Evolutionary conservation across 768 basidiomycete species (phyloP).

Genomic region (Mycena kentingensis): DNA sequence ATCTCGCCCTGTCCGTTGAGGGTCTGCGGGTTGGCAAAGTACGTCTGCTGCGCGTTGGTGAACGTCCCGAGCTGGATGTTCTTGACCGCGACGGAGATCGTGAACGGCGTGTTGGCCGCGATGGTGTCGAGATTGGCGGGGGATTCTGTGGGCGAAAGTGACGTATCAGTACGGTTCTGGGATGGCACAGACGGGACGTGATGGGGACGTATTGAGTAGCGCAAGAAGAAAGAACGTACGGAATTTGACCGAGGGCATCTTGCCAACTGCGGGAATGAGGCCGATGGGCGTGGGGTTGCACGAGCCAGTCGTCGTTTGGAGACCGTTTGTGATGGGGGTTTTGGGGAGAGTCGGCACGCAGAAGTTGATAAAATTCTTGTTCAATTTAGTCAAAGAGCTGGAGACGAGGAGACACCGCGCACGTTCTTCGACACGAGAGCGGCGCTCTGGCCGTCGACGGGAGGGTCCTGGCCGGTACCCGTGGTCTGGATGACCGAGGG

Average conservation of each 20-base stretch:
- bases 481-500: conserved; percentile 10
- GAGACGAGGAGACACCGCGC: too few relatives aligned
- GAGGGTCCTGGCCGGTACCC: conserved; percentile 8
- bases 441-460: conserved; percentile 48
- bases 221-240: conserved; percentile 10
- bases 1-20: conserved; percentile 53
- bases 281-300: conserved; percentile 64
- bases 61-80: conserved; percentile 56
- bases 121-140: conserved; percentile 50
- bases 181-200: not conserved
- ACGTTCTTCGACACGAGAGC: conserved; percentile 56
- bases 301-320: conserved; percentile 53
- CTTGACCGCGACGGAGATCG: conserved; percentile 49
- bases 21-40: conserved; percentile 60
- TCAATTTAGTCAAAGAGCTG: too few relatives aligned
- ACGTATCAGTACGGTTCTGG: too few relatives aligned
- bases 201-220: not conserved
- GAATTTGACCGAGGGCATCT: conserved; percentile 54
- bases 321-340: conserved; percentile 55
- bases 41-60: conserved; percentile 54
- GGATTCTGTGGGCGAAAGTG: too few relatives aligned
- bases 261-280: conserved; percentile 47
- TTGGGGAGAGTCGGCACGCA: conserved; percentile 43
- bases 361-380: conserved; percentile 67
- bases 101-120: conserved; percentile 49